Evolutionary conservation across 352 stramenopile species (phyloP).

Genomic region (Pythium guiyangense): DNA sequence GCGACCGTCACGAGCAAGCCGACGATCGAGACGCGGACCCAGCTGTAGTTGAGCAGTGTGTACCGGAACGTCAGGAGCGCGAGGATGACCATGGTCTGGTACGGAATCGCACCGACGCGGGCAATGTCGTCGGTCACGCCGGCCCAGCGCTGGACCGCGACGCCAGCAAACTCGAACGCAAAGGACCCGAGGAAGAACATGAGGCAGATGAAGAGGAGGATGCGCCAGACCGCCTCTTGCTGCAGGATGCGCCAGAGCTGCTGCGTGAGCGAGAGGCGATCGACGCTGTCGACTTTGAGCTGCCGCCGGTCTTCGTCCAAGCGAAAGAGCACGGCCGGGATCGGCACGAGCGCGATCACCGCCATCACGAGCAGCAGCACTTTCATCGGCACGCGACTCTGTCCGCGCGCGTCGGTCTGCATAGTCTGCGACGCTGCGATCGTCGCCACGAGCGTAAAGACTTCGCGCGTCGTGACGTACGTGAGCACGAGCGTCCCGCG

Average conservation of each 20-base stretch:
- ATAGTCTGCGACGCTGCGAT: conserved; percentile 39
- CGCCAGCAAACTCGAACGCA: conserved; percentile 51
- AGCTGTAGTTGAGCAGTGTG: conserved; percentile 70
- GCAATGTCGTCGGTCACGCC: conserved; percentile 29
- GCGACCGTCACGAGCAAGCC: conserved; percentile 34
- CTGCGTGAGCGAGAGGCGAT: conserved; percentile 48
- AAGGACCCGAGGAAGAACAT: conserved; percentile 57
- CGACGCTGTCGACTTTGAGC: conserved; percentile 66
- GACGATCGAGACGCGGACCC: conserved; percentile 50
- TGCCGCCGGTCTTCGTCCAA: conserved; percentile 67
- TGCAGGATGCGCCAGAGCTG: conserved; percentile 74
- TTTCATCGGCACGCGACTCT: conserved; percentile 58
- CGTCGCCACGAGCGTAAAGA: conserved; percentile 34
- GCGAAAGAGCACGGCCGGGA: conserved; percentile 58
- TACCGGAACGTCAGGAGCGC: conserved; percentile 47
- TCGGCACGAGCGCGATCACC: conserved; percentile 52
- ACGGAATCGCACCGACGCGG: conserved; percentile 38
- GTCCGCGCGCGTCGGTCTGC: conserved; percentile 25
- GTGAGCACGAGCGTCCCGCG: conserved; percentile 58
- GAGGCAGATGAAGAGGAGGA: conserved; percentile 65
- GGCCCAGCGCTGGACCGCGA: conserved; percentile 47
- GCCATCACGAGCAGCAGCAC: conserved; percentile 67
- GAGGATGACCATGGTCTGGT: conserved; percentile 38
- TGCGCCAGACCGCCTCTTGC: conserved; percentile 71
- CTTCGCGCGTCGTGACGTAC: conserved; percentile 56